A percentile compares a stretch with the other conserved stretches of the same genome.
These are phyloP conservation scores for Alternaria gaisen DNA, from an alignment of 2,329 filamentous ascomycete species.

Conservation along the genomic window DNA sequence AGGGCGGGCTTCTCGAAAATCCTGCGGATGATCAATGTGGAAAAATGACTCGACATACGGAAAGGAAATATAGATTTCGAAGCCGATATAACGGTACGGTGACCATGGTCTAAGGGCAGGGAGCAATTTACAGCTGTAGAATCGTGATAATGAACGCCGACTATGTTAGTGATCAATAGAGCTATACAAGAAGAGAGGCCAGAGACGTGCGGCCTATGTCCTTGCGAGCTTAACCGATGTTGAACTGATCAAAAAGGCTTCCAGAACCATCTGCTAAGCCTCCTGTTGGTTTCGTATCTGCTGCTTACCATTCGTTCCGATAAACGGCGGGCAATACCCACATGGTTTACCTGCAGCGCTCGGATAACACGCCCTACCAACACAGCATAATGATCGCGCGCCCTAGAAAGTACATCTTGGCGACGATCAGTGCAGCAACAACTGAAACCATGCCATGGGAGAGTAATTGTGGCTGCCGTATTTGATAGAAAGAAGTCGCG, in stretches of 20 bases:
- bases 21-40: neutral
- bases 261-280: too few relatives aligned
- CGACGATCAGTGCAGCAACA: neutral
- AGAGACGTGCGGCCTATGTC: neutral
- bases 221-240: neutral
- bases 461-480: neutral
- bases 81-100: neutral
- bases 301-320: neutral
- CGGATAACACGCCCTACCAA: neutral
- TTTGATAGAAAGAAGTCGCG: neutral
- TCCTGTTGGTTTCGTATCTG: neutral
- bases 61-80: neutral
- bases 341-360: neutral
- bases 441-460: neutral
- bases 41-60: neutral
- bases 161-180: neutral
- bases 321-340: neutral
- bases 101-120: neutral
- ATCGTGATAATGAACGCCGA: neutral
- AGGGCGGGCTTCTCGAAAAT: neutral
- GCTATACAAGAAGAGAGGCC: neutral
- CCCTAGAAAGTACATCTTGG: neutral
- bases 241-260: neutral
- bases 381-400: neutral
- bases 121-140: neutral